Base-by-base conservation (phyloP, 805 yeast species). In the Barnettozyma siamensis region DNA sequence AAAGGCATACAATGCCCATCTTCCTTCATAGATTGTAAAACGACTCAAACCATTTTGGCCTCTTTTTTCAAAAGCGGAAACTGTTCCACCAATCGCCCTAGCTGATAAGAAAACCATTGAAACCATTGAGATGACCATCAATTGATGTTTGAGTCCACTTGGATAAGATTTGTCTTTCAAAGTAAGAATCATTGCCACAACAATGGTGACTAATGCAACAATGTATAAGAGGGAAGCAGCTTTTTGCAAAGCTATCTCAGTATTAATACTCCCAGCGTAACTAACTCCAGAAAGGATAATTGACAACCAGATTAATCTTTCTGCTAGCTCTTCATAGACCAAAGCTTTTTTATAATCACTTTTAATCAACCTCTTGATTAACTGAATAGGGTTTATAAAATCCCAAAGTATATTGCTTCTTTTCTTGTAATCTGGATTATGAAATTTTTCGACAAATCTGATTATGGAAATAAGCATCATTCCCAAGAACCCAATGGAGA, bases 401-500 rank as follows among this genome's bases (percentile, higher is more conserved):
- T 40, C 42, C 2, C 16, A 8, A 13, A n/a, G 5, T 12, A 17
- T 29, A n/a, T 28, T 27, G 10, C 31, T 19, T 11, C n/a, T 15
- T n/a, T 19, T 29, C 16, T 30, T 17, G 33, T 24, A 37, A 5
- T 37, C 33, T 13, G 44, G 41, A 21, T 41, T 33, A 35, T 41
- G 34, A 28, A 33, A 41, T 15, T 33, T 29, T 21, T 37, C 35
- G 24, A 33, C 18, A n/a, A 37, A 41, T 27, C 35, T 37, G 3
- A 41, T 10, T 12, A 31, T 15, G 29, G 23, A 41, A 10, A 37
- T 18, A 9, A 41, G 12, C 16, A 38, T 11, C 38, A 37, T 33
- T n/a, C 35, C 32, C 24, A 41, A 28, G 24, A 41, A 37, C 3
- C 44, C 44, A 15, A 37, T 17, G 8, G 44, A 36, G 23, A 41